These are phyloP conservation scores for Camelina hispida DNA, from an alignment of 345 rosid species.

Conservation along the genomic window DNA sequence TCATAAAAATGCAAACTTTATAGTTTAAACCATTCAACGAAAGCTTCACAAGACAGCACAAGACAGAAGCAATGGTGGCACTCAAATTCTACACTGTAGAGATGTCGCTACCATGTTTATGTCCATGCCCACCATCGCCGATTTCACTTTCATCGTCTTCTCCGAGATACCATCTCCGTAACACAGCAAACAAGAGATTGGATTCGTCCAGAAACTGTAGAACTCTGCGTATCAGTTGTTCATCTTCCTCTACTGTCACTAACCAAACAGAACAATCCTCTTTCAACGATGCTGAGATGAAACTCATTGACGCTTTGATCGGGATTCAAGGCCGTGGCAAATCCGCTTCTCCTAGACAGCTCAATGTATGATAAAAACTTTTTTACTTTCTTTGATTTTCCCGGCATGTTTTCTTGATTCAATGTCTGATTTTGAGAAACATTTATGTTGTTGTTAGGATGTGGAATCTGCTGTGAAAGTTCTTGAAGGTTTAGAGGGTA, in stretches of 20 bases:
- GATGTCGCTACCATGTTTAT: conserved; percentile 37
- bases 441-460: conserved; percentile 52
- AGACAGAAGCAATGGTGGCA: conserved; percentile 30
- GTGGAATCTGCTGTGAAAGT: conserved; percentile 73
- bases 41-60: conserved; percentile 1
- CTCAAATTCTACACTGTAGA: conserved; percentile 31
- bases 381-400: background rate
- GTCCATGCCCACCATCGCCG: conserved; percentile 37
- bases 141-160: conserved; percentile 30
- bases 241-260: conserved; percentile 41
- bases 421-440: background rate
- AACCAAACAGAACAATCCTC: conserved; percentile 46
- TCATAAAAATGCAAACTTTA: conserved; percentile 15
- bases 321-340: conserved; percentile 97
- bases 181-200: background rate
- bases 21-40: conserved; percentile 10
- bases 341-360: conserved; percentile 80
- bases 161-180: conserved; percentile 24
- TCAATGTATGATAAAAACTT: conserved; percentile 49
- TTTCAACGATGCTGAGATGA: conserved; percentile 69
- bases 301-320: conserved; percentile 76
- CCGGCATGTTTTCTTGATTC: conserved; percentile 12
- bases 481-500: conserved; percentile 74
- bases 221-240: conserved; percentile 32
- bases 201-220: conserved; percentile 14